These are phyloP conservation scores for Hymenoscyphus fructigenus DNA, from an alignment of 2,329 filamentous ascomycete genomes.

Conservation along the genomic window DNA sequence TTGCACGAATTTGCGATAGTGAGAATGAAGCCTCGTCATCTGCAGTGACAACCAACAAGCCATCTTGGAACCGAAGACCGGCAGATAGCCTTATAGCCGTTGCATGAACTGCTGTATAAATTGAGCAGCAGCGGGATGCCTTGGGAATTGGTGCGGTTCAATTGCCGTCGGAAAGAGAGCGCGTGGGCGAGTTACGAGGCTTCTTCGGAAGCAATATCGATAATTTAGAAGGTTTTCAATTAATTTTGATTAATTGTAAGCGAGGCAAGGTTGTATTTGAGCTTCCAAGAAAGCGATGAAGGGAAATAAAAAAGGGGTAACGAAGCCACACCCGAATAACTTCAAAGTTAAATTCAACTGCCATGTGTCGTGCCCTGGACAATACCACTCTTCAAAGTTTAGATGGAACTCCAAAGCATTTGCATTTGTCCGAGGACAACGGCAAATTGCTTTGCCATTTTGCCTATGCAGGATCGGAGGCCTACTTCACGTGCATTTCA, in stretches of 20 bases:
- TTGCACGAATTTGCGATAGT: not conserved
- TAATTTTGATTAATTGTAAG: constrained; percentile 1
- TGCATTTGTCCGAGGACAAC: not conserved
- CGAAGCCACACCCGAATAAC: not conserved
- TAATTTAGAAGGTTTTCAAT: not conserved
- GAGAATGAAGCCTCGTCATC: not conserved
- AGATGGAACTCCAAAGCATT: too few relatives aligned
- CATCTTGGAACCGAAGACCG: not conserved
- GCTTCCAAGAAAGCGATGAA: not conserved
- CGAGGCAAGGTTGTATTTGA: not conserved
- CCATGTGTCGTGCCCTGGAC: not conserved
- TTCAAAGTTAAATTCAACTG: constrained; percentile 1
- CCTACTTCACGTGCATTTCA: not conserved
- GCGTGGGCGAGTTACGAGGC: not conserved
- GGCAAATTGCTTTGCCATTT: not conserved
- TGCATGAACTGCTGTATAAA: constrained; percentile 1
- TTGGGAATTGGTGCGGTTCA: not conserved
- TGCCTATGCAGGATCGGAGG: not conserved
- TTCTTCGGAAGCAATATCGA: not conserved
- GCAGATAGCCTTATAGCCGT: not conserved
- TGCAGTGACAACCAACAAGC: too few relatives aligned
- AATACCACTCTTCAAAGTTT: too few relatives aligned
- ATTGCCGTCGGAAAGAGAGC: not conserved
- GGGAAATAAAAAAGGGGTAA: not conserved
- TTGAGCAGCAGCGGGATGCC: not conserved